Percentiles rank a stretch among this genome's conserved stretches.
Evolutionary conservation across 306 rosid genomes (phyloP).

Genomic region (Abrus pulchellus): DNA sequence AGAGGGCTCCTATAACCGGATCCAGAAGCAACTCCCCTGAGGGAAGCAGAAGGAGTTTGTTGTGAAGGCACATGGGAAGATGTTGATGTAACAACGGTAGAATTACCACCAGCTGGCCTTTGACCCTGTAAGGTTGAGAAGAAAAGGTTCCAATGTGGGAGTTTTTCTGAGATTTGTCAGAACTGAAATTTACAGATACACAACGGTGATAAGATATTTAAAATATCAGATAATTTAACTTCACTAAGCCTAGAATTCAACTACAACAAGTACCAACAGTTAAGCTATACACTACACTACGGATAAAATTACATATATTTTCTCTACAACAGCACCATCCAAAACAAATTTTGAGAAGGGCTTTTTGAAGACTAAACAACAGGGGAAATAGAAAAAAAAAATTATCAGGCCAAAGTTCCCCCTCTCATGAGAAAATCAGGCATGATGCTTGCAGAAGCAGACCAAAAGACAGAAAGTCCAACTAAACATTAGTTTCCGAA

Average conservation of each 20-base stretch:
- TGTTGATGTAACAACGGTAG: conserved; percentile 69
- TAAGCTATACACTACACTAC: not conserved
- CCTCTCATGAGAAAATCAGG: conserved; percentile 2
- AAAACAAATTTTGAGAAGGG: conserved; percentile 34
- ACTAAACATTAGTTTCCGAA: conserved; percentile 18
- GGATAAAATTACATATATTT: conserved; percentile 24
- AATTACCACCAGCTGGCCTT: conserved; percentile 67
- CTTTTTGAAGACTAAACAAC: not conserved
- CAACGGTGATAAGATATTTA: conserved; percentile 41
- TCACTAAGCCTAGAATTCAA: conserved; percentile 35
- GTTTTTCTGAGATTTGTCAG: conserved; percentile 59
- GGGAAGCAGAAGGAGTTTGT: conserved; percentile 71
- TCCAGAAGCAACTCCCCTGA: conserved; percentile 67
- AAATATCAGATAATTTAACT: conserved; percentile 29
- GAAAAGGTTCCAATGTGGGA: conserved; percentile 57
- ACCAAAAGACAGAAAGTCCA: conserved; percentile 31
- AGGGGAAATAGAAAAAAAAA: conserved; percentile 19
- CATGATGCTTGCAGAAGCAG: conserved; percentile 19
- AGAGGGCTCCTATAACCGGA: conserved; percentile 67
- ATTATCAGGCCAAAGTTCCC: conserved; percentile 14
- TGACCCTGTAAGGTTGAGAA: conserved; percentile 74
- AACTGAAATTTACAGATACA: conserved; percentile 50
- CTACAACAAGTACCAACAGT: conserved; percentile 9
- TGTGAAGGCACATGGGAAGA: conserved; percentile 71
- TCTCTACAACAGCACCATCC: conserved; percentile 24